Evolutionary conservation across 352 stramenopile genomes (phyloP).

Genomic region (Globisporangium splendens): DNA sequence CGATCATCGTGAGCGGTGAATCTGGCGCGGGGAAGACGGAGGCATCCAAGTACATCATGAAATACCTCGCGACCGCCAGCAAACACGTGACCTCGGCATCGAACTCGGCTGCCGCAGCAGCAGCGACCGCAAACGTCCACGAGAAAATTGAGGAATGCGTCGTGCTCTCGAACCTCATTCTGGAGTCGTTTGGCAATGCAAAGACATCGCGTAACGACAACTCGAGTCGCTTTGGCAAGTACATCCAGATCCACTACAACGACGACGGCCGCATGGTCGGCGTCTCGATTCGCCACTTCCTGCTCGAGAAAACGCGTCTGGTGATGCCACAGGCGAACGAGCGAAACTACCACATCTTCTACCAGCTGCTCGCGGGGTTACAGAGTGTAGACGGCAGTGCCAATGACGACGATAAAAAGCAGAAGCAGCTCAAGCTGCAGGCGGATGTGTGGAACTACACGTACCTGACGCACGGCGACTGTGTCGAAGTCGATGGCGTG

Average conservation of each 20-base stretch:
- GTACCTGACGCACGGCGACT: slow-evolving; percentile 70
- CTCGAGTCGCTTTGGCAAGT: slow-evolving; percentile 90
- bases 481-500: slow-evolving; percentile 68
- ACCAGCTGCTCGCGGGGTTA: slow-evolving; percentile 62
- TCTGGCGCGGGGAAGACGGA: slow-evolving; percentile 93
- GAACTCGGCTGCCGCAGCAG: slow-evolving; percentile 5
- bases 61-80: slow-evolving; percentile 78
- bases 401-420: slow-evolving; percentile 9
- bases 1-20: slow-evolving; percentile 93
- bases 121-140: slow-evolving; percentile 34
- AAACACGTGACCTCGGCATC: slow-evolving; percentile 32
- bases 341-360: slow-evolving; percentile 85
- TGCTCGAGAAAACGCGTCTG: slow-evolving; percentile 78
- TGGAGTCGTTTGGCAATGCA: slow-evolving; percentile 85
- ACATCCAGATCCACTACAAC: slow-evolving; percentile 86
- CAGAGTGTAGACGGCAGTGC: slow-evolving; percentile 16
- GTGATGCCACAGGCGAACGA: slow-evolving; percentile 66
- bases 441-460: slow-evolving; percentile 67
- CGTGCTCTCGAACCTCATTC: slow-evolving; percentile 75
- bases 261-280: slow-evolving; percentile 64
- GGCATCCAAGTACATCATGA: slow-evolving; percentile 93
- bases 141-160: slow-evolving; percentile 83
- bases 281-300: slow-evolving; percentile 75
- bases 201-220: slow-evolving; percentile 89
- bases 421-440: slow-evolving; percentile 24